Evolutionary conservation across 306 rosid species (phyloP).

Genomic region (Lathyrus oleraceus): DNA sequence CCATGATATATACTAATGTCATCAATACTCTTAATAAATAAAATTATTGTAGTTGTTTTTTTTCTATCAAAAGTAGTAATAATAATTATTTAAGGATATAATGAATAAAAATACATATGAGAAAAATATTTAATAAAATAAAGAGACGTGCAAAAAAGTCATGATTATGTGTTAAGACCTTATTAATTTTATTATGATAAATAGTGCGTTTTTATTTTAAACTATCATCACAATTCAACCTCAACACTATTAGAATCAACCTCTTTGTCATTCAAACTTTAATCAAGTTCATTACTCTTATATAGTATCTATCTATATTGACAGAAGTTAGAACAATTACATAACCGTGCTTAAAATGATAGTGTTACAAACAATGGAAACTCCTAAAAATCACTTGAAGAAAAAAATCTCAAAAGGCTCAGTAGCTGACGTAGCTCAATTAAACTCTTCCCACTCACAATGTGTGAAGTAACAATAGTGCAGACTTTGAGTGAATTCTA

Average conservation of each 20-base stretch:
- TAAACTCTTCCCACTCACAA: neutral
- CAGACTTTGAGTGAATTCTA: neutral
- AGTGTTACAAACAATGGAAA: constrained; percentile 10
- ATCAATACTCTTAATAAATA: no score
- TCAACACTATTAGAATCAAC: neutral
- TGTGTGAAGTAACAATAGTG: constrained; percentile 1
- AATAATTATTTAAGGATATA: no score
- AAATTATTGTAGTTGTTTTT: no score
- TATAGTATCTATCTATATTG: neutral
- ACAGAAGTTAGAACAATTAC: neutral
- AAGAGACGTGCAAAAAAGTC: no score
- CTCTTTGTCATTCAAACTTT: neutral
- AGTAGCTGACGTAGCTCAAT: constrained; percentile 1
- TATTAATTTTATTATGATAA: no score
- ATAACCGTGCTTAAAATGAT: constrained; percentile 14
- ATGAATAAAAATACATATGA: no score
- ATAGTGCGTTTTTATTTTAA: neutral
- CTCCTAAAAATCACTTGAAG: constrained; percentile 15
- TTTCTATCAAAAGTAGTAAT: no score
- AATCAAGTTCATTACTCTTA: neutral
- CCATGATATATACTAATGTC: no score
- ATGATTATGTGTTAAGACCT: no score
- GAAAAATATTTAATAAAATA: no score
- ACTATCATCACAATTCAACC: neutral
- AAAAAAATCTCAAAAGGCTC: neutral